phyloP scores from a whole-genome alignment of 768 basidiomycete genomes.

The Auricularia sp. region DNA sequence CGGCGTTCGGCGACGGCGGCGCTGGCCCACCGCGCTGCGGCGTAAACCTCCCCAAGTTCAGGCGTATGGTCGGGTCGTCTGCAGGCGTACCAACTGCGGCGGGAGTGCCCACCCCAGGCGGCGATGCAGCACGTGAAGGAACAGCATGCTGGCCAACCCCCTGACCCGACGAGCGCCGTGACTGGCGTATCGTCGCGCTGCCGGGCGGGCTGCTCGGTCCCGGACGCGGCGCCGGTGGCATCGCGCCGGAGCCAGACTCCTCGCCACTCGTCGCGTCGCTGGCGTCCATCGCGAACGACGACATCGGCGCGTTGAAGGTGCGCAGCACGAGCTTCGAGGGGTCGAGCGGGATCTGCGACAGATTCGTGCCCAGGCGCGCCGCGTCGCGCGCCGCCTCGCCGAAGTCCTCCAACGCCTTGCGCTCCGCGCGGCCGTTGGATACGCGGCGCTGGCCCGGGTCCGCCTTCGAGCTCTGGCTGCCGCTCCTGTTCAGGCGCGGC shows the following conservation, averaged over 20 bases:
- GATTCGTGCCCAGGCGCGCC: not conserved
- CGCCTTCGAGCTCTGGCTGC: conserved; percentile 7
- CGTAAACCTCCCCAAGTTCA: not conserved
- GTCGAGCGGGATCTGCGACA: not conserved
- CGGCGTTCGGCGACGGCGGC: not conserved
- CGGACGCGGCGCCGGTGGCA: not conserved
- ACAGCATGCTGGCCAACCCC: not conserved
- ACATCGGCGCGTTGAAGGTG: not conserved
- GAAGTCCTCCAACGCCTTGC: not conserved
- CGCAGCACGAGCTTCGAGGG: not conserved
- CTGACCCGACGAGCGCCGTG: not conserved
- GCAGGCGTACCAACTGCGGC: not conserved
- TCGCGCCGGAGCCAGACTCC: not conserved
- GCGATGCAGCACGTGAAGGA: not conserved
- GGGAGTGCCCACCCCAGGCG: not conserved
- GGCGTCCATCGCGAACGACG: not conserved
- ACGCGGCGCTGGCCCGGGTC: conserved; percentile 5
- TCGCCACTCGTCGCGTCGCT: not conserved
- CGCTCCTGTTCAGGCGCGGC: conserved; percentile 1
- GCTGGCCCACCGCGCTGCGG: not conserved
- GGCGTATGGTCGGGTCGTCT: not conserved
- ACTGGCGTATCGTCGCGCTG: not conserved
- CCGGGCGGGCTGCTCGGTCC: not conserved
- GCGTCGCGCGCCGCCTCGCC: not conserved
- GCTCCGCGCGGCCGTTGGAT: conserved; percentile 5